Percentiles rank a stretch among this genome's conserved stretches.
These are phyloP conservation scores for Solanum aculeatissimum DNA, from an alignment of 305 asterid genomes.

Conservation along the genomic window DNA sequence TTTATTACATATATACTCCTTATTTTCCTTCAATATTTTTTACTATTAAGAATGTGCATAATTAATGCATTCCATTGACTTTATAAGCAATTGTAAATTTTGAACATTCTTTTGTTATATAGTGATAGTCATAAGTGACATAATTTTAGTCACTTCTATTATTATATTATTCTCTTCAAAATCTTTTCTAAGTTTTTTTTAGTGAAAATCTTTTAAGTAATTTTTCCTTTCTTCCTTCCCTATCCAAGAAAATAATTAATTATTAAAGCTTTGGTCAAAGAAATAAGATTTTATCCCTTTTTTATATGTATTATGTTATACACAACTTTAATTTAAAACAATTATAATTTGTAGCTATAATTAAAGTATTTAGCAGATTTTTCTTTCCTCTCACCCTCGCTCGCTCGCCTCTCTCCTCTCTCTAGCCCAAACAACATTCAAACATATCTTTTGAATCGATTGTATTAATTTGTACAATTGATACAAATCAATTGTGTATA, in stretches of 20 bases:
- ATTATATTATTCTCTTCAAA: too few relatives aligned
- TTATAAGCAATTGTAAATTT: background rate
- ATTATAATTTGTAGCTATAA: background rate
- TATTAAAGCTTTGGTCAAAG: background rate
- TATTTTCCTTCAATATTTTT: background rate
- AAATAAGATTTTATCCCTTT: background rate
- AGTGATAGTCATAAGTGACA: background rate
- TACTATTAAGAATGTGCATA: background rate
- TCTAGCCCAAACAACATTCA: background rate
- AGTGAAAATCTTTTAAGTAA: background rate
- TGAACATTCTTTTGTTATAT: background rate
- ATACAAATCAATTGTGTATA: too few relatives aligned
- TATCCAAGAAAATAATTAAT: background rate
- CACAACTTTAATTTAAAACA: background rate
- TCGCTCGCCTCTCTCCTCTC: background rate
- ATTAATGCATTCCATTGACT: background rate
- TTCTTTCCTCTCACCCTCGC: background rate
- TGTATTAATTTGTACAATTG: background rate
- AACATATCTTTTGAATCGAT: background rate
- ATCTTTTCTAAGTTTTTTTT: background rate
- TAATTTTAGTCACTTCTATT: too few relatives aligned
- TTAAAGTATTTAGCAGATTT: background rate
- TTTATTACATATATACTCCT: background rate
- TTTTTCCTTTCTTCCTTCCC: background rate
- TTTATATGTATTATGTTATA: too few relatives aligned